Conservation (phyloP, 768 basidiomycete species). For the Mrakia frigida region DNA sequence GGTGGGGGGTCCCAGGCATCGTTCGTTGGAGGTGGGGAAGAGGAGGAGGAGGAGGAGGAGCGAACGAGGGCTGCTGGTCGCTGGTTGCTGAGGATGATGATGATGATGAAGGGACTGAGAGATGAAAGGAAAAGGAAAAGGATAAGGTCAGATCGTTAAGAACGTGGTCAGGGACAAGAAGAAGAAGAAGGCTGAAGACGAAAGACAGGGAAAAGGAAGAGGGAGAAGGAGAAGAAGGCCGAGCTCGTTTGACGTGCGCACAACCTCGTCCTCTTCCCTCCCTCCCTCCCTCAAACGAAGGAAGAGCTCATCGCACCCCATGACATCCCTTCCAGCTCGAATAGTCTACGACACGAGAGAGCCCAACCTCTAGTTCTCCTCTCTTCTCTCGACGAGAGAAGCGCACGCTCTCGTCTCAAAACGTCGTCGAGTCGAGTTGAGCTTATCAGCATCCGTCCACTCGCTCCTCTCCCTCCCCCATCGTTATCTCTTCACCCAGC, state of each 20-base stretch:
- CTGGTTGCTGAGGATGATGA: not conserved
- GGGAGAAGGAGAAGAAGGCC: not conserved
- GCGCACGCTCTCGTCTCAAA: too few relatives aligned
- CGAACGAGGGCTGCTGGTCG: too few relatives aligned
- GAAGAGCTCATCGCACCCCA: not conserved
- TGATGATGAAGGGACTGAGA: not conserved
- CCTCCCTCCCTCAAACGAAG: not conserved
- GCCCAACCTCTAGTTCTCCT: too few relatives aligned
- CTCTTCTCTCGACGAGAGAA: too few relatives aligned
- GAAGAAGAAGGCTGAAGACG: not conserved
- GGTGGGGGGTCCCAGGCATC: conserved; percentile 15
- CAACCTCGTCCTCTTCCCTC: not conserved
- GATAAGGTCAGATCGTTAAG: not conserved
- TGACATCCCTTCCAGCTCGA: not conserved
- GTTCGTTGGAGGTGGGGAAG: not conserved
- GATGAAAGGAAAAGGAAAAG: not conserved
- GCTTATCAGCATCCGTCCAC: too few relatives aligned
- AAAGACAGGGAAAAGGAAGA: not conserved
- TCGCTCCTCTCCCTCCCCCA: too few relatives aligned
- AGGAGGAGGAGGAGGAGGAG: not conserved
- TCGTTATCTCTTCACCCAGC: too few relatives aligned
- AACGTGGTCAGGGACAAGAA: not conserved
- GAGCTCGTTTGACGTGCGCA: not conserved
- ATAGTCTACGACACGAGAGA: not conserved
- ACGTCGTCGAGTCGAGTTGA: too few relatives aligned